Evolutionary conservation across 805 yeast genomes (phyloP), one percentile per base, ranked within the genome.

Genomic region (Barnettozyma siamensis): DNA sequence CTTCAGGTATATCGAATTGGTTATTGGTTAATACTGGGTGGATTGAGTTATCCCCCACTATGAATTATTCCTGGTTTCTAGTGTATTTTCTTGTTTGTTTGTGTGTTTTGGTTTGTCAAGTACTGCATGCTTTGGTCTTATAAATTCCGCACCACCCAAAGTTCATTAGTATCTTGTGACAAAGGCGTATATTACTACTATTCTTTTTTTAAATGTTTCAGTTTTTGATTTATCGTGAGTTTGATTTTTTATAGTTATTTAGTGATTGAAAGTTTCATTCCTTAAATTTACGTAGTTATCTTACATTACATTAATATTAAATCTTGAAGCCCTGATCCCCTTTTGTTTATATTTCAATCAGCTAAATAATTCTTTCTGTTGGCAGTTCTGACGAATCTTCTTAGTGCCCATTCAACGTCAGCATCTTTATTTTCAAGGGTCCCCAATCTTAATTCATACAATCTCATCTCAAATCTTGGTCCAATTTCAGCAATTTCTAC

Each of bases 401-500:
- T 77, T 54, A 86, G 69, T 68, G 86, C 85, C 98, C 98, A 93
- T 62, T 93, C 99, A n/a, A 87, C 78, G 57, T 93, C 99, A 10
- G 97, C 96, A 62, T 93, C 97, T 66, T 86, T 86, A 61, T 91
- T 88, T 53, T 93, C 99, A 48, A 91, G 64, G 33, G 96, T 87
- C 3, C 99, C 97, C 51, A 93, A 70, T 56, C 81, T 76, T 49
- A 93, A 67, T 62, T 91, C 97, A 60, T 79, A 93, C 50, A 93
- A 67, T 59, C 88, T 77, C 98, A 93, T 89, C 64, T 93, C 99
- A 55, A 93, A 93, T 48, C 99, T 72, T n/a, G 99, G 99, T 0
- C 99, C 99, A 29, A 93, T 84, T 61, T 93, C 99, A 44, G 96
- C 89, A 42, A 93, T 65, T 60, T 93, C 98, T 2, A 88, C 96